Evolutionary conservation across 2,329 filamentous ascomycete genomes (phyloP).

Genomic region (Aspergillus pseudonomiae): DNA sequence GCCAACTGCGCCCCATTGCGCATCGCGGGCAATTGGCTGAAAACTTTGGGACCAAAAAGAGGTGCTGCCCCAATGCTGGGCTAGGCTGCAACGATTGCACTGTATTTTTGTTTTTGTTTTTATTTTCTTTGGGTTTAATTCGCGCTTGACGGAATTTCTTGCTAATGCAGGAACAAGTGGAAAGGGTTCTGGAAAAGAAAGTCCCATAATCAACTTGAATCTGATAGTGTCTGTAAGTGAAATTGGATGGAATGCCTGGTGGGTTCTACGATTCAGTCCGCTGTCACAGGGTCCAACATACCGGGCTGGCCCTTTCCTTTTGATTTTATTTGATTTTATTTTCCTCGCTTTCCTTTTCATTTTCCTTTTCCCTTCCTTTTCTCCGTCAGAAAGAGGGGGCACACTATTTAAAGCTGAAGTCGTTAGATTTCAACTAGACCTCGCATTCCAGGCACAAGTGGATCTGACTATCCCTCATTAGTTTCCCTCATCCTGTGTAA

Average conservation of each 20-base stretch:
- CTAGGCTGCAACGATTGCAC: background rate
- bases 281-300: constrained; percentile 9
- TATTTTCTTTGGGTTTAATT: background rate
- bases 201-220: constrained; percentile 15
- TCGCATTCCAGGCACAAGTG: background rate
- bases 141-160: background rate
- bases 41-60: background rate
- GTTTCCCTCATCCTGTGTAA: background rate
- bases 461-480: background rate
- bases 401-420: background rate
- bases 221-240: constrained; percentile 8
- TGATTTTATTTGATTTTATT: background rate
- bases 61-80: background rate
- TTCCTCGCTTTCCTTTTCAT: background rate
- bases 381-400: background rate
- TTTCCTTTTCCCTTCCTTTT: background rate
- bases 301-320: background rate
- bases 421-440: background rate
- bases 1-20: constrained; percentile 3
- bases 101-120: background rate
- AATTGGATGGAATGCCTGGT: constrained; percentile 15
- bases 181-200: background rate
- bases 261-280: constrained; percentile 2
- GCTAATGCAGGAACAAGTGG: background rate
- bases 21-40: background rate